phyloP scores from a whole-genome alignment of 2,329 filamentous ascomycete species.

The Neofusicoccum parvum region DNA sequence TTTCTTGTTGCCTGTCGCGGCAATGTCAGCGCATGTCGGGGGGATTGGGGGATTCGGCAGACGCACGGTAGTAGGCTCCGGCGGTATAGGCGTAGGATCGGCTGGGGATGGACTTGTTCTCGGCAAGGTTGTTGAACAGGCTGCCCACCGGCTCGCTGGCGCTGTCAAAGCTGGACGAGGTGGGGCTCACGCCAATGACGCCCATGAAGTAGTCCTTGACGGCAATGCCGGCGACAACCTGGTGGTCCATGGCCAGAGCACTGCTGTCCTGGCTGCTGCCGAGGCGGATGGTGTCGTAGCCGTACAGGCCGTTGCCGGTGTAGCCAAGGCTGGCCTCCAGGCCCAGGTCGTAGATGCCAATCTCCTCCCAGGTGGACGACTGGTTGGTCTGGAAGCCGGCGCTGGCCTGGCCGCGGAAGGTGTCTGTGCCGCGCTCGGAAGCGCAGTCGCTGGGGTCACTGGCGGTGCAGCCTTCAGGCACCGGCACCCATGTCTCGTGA shows the following conservation, averaged over 20 bases:
- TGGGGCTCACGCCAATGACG: constrained; percentile 11
- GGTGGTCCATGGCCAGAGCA: constrained; percentile 30
- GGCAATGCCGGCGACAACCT: constrained; percentile 36
- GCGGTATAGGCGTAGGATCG: constrained; percentile 40
- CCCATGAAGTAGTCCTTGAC: constrained; percentile 34
- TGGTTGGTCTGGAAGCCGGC: constrained; percentile 34
- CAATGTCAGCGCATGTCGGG: background rate
- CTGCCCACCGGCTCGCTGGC: constrained; percentile 30
- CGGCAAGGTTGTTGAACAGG: constrained; percentile 34
- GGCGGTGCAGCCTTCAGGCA: constrained; percentile 37
- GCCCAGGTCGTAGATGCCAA: constrained; percentile 38
- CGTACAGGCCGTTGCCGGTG: constrained; percentile 33
- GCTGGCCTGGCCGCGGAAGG: constrained; percentile 35
- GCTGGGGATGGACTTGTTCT: constrained; percentile 37
- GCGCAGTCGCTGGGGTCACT: constrained; percentile 32
- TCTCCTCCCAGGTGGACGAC: constrained; percentile 37
- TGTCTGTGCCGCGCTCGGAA: constrained; percentile 33
- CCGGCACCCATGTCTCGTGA: constrained; percentile 33
- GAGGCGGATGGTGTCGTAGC: constrained; percentile 36
- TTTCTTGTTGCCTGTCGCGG: constrained; percentile 27
- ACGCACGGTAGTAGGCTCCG: constrained; percentile 36
- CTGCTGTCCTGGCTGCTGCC: constrained; percentile 29
- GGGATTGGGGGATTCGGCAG: background rate
- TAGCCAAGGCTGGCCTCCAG: constrained; percentile 35
- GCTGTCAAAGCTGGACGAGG: constrained; percentile 36